These are phyloP conservation scores for Epichloe aotearoae DNA, from an alignment of 2,329 filamentous ascomycete species.

Conservation along the genomic window DNA sequence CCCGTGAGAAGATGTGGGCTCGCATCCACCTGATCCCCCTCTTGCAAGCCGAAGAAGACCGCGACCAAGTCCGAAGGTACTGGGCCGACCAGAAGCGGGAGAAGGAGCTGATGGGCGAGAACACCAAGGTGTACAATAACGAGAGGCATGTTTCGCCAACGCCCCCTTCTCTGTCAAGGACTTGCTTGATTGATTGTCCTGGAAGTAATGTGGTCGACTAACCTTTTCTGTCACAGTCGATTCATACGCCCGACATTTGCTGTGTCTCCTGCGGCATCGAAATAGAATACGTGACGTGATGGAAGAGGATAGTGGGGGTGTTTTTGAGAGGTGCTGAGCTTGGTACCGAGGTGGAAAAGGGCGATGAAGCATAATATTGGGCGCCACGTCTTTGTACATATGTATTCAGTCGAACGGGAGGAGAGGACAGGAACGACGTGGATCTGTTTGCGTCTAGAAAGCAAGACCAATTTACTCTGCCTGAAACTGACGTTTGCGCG, in stretches of 20 bases:
- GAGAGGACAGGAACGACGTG: neutral
- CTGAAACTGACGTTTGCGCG: too few species aligned
- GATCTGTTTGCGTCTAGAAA: too few species aligned
- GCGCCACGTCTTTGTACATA: neutral
- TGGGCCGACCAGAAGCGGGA: constrained; percentile 80
- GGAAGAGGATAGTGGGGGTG: neutral
- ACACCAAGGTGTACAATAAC: constrained; percentile 74
- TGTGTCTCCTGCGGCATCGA: constrained; percentile 51
- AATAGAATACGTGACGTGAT: constrained; percentile 27
- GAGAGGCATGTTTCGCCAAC: constrained; percentile 53
- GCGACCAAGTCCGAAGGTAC: constrained; percentile 80
- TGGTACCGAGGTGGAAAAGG: neutral
- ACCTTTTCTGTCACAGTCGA: constrained; percentile 26
- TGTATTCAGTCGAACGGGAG: neutral
- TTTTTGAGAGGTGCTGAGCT: neutral
- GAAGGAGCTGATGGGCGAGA: constrained; percentile 76
- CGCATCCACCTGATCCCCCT: constrained; percentile 89
- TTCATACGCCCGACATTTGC: constrained; percentile 74
- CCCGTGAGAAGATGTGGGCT: constrained; percentile 95
- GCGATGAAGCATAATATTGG: neutral
- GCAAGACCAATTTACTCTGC: too few species aligned
- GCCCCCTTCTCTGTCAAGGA: neutral
- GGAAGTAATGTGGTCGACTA: neutral
- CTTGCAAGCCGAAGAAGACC: constrained; percentile 91
- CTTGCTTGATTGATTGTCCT: neutral